A percentile compares a stretch with the other conserved stretches of the same genome.
Evolutionary conservation across 1,139 yeast species (phyloP).

Genomic region (Yarrowia galli): DNA sequence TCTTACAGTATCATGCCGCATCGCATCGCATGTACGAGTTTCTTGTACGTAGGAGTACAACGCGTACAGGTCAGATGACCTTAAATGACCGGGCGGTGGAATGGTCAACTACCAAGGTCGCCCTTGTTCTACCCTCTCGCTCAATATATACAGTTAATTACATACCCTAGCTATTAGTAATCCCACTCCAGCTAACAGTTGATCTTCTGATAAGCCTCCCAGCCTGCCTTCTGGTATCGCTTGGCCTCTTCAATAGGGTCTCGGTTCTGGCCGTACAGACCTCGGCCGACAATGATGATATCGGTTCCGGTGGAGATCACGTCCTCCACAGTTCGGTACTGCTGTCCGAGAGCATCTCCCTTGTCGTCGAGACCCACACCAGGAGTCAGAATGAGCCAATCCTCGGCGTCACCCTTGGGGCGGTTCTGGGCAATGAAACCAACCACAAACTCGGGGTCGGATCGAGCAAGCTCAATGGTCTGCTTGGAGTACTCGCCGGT

Average conservation of each 20-base stretch:
- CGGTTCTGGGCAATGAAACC: conserved; percentile 95
- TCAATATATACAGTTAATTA: conserved; percentile 14
- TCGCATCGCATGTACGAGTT: background rate
- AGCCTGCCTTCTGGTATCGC: conserved; percentile 90
- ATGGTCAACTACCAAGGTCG: too few relatives aligned
- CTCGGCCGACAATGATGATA: conserved; percentile 95
- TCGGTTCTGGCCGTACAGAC: conserved; percentile 93
- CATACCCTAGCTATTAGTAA: background rate
- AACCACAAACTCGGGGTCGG: conserved; percentile 86
- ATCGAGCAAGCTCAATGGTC: conserved; percentile 88
- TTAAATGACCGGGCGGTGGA: too few relatives aligned
- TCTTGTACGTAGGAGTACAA: too few relatives aligned
- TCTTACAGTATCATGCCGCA: background rate
- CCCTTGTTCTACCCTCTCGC: too few relatives aligned
- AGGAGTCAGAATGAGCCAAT: conserved; percentile 96
- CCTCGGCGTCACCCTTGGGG: conserved; percentile 72
- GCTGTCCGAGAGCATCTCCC: conserved; percentile 97
- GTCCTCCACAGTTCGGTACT: conserved; percentile 88
- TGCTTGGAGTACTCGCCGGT: conserved; percentile 86
- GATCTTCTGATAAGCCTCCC: conserved; percentile 74
- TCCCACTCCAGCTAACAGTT: conserved; percentile 20
- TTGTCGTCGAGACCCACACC: conserved; percentile 98
- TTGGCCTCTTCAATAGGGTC: conserved; percentile 87
- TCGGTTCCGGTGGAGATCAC: conserved; percentile 87
- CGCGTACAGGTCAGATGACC: too few relatives aligned